Conservation (phyloP, 352 stramenopile genomes). For the Phytophthora sansomeana region DNA sequence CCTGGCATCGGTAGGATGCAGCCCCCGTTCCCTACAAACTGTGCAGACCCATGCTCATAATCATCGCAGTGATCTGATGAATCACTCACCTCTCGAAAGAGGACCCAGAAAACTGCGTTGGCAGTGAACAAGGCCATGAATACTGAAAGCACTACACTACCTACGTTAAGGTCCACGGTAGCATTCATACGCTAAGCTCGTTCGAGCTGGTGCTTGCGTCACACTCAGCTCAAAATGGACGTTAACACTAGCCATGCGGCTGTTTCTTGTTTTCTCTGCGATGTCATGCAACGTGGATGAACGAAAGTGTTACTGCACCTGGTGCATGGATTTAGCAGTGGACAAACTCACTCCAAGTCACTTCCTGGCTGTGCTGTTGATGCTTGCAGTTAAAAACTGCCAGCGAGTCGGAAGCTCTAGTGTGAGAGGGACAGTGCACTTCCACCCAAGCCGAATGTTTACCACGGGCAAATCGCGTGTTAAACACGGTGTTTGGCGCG, state of each 20-base stretch:
- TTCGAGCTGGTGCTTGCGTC: too few relatives aligned
- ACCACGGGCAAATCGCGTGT: slow-evolving; percentile 1
- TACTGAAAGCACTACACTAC: slow-evolving; percentile 53
- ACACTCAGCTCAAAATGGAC: too few relatives aligned
- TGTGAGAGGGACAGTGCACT: slow-evolving; percentile 5
- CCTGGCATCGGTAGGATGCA: slow-evolving; percentile 48
- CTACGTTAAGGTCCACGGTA: slow-evolving; percentile 44
- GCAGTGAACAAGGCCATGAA: slow-evolving; percentile 64
- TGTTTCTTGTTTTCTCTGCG: too few relatives aligned
- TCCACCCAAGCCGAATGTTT: slow-evolving; percentile 13
- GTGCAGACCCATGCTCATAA: slow-evolving; percentile 72
- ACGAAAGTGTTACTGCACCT: too few relatives aligned
- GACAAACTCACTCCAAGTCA: too few relatives aligned
- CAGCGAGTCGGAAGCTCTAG: neutral
- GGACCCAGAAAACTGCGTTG: slow-evolving; percentile 72
- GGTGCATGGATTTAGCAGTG: too few relatives aligned
- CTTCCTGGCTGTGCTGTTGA: too few relatives aligned
- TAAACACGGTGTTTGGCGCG: too few relatives aligned
- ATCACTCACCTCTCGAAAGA: slow-evolving; percentile 57
- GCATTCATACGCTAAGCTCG: slow-evolving; percentile 56
- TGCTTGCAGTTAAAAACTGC: neutral
- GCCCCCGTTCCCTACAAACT: slow-evolving; percentile 63
- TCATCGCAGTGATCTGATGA: slow-evolving; percentile 49
- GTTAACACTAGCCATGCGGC: too few relatives aligned
- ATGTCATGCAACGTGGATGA: too few relatives aligned